phyloP scores from a whole-genome alignment of 176 grass and related monocot species.

The Phragmites australis region DNA sequence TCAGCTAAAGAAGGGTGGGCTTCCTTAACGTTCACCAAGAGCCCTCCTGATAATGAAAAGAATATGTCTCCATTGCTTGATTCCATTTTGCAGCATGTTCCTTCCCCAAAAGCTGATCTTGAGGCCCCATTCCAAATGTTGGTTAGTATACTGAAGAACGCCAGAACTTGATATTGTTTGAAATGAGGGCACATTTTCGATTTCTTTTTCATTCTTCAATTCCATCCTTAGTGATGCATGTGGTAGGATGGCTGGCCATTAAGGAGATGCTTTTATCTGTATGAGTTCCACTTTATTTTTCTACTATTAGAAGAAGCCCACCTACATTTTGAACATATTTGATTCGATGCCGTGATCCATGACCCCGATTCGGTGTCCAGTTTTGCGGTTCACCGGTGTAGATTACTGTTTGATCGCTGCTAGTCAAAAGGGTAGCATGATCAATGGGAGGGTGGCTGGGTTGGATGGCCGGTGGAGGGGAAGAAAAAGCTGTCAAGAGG shows the following conservation, averaged over 20 bases:
- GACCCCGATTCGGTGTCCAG: not conserved
- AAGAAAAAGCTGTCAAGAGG: not conserved
- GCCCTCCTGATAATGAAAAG: conserved; percentile 67
- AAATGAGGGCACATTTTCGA: conserved; percentile 8
- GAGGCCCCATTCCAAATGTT: conserved; percentile 92
- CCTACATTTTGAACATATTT: conserved; percentile 7
- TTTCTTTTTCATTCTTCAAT: conserved; percentile 26
- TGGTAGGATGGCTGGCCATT: not conserved
- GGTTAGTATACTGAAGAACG: conserved; percentile 57
- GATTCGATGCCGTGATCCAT: not conserved
- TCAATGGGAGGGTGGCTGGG: not conserved
- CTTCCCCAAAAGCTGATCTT: conserved; percentile 77
- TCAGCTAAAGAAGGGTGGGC: conserved; percentile 99
- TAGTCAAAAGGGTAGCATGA: not conserved
- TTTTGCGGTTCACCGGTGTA: not conserved
- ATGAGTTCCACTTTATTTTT: conserved; percentile 18
- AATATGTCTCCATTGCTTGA: conserved; percentile 93
- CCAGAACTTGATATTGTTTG: conserved; percentile 25
- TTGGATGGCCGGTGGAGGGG: not conserved
- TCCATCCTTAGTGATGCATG: conserved; percentile 14
- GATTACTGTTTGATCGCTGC: not conserved
- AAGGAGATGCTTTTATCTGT: conserved; percentile 2
- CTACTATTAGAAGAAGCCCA: not conserved
- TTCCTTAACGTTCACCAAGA: conserved; percentile 87
- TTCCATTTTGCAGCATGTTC: conserved; percentile 84